These are phyloP conservation scores for Tremella yokohamensis DNA, from an alignment of 768 basidiomycete species.

Conservation along the genomic window DNA sequence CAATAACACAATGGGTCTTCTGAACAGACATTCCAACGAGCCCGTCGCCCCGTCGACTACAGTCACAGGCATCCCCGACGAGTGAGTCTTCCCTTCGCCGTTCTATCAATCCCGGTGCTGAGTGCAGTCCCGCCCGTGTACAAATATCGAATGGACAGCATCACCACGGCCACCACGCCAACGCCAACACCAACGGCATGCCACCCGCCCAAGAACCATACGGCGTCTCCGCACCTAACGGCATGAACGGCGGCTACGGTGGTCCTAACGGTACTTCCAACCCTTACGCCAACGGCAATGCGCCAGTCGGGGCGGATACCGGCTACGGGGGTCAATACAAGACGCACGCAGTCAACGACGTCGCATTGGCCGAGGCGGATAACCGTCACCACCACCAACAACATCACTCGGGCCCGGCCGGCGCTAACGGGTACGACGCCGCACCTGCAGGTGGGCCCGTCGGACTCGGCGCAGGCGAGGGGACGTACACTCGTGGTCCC, in stretches of 20 bases:
- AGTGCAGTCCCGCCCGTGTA: neutral
- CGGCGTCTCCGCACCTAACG: neutral
- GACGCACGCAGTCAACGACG: neutral
- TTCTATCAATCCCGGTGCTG: neutral
- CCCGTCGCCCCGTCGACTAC: neutral
- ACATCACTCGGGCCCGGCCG: neutral
- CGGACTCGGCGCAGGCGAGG: neutral
- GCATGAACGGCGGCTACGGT: constrained; percentile 1
- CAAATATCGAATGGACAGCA: neutral
- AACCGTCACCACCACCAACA: neutral
- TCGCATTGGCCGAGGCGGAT: neutral
- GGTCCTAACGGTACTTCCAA: neutral
- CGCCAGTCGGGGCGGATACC: neutral
- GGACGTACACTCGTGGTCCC: neutral
- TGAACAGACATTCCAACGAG: neutral
- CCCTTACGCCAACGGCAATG: neutral
- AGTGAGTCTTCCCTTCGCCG: neutral
- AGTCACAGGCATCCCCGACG: neutral
- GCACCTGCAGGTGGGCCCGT: neutral
- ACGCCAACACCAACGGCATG: neutral
- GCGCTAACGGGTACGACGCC: neutral
- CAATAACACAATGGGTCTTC: constrained; percentile 2
- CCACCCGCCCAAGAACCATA: constrained; percentile 1
- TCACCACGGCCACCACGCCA: neutral
- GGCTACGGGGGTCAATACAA: neutral